Evolutionary conservation across 2,329 filamentous ascomycete genomes (phyloP).

Genomic region (Diplocarpon mali): DNA sequence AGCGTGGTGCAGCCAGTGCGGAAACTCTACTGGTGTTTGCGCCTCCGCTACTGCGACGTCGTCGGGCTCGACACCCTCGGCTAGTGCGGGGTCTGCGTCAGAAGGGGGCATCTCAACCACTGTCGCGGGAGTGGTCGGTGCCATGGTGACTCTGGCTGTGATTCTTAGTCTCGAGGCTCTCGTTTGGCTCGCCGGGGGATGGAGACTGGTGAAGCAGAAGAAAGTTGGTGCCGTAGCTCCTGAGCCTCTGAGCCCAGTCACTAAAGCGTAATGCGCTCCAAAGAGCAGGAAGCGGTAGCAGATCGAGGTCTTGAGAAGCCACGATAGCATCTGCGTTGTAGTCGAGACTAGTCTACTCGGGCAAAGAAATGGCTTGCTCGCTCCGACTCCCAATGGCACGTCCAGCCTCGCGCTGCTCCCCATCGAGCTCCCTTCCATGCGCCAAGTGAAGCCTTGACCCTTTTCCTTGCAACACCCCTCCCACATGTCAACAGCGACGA

Average conservation of each 20-base stretch:
- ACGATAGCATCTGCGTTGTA: too few species aligned
- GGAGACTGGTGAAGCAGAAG: slow-evolving; percentile 47
- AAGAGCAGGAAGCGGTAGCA: too few species aligned
- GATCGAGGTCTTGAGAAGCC: too few species aligned
- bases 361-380: too few species aligned
- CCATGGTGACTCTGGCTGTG: slow-evolving; percentile 55
- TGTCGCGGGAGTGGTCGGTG: slow-evolving; percentile 73
- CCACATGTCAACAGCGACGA: too few species aligned
- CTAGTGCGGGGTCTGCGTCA: slow-evolving; percentile 8
- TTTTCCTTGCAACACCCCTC: too few species aligned
- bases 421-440: too few species aligned
- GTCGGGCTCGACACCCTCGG: slow-evolving; percentile 5
- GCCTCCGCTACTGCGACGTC: slow-evolving; percentile 31
- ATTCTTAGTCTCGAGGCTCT: slow-evolving; percentile 45
- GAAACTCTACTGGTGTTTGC: slow-evolving; percentile 59
- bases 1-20: slow-evolving; percentile 67
- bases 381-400: too few species aligned
- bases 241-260: slow-evolving; percentile 15
- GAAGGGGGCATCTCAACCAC: slow-evolving; percentile 45
- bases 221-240: slow-evolving; percentile 21
- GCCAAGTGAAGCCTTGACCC: too few species aligned
- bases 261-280: slow-evolving; percentile 5
- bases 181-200: slow-evolving; percentile 42
- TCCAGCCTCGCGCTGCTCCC: too few species aligned
- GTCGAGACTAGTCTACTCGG: too few species aligned